Evolutionary conservation across 805 yeast genomes (phyloP).

Genomic region (Candida maltosa): DNA sequence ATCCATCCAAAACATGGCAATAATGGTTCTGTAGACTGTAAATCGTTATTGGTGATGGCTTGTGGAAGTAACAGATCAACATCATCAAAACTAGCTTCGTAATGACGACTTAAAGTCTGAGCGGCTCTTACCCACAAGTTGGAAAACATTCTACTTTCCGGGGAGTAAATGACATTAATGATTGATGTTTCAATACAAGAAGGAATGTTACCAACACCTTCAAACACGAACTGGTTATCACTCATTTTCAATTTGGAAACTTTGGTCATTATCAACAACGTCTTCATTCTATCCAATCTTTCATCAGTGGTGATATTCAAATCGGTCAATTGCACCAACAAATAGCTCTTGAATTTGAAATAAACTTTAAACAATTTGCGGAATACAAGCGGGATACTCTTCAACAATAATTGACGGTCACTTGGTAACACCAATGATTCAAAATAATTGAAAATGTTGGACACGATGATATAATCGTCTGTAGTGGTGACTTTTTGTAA

Average conservation of each 20-base stretch:
- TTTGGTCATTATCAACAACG: conserved; percentile 63
- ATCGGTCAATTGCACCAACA: conserved; percentile 65
- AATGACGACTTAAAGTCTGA: conserved; percentile 12
- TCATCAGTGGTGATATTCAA: conserved; percentile 52
- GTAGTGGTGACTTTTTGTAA: conserved; percentile 34
- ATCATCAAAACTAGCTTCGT: conserved; percentile 18
- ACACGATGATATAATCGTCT: conserved; percentile 58
- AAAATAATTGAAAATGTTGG: conserved; percentile 71
- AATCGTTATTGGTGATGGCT: conserved; percentile 20
- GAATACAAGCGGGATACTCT: conserved; percentile 66
- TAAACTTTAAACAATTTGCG: conserved; percentile 65
- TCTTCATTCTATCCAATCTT: conserved; percentile 66
- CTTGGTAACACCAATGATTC: conserved; percentile 51
- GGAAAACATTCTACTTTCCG: conserved; percentile 72
- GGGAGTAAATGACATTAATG: conserved; percentile 68
- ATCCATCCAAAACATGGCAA: conserved; percentile 94
- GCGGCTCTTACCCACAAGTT: conserved; percentile 68
- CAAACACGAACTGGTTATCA: conserved; percentile 38
- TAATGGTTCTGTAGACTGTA: conserved; percentile 42
- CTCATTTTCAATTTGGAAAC: conserved; percentile 67
- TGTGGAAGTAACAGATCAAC: conserved; percentile 30
- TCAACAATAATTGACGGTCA: conserved; percentile 31
- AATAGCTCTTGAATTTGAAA: conserved; percentile 58
- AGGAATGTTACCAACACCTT: conserved; percentile 49
- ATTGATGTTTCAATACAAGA: conserved; percentile 83